Percentiles rank a stretch among this genome's conserved stretches.
Conservation (phyloP, 176 grass and related monocot genomes). For the Ensete glaucum region DNA sequence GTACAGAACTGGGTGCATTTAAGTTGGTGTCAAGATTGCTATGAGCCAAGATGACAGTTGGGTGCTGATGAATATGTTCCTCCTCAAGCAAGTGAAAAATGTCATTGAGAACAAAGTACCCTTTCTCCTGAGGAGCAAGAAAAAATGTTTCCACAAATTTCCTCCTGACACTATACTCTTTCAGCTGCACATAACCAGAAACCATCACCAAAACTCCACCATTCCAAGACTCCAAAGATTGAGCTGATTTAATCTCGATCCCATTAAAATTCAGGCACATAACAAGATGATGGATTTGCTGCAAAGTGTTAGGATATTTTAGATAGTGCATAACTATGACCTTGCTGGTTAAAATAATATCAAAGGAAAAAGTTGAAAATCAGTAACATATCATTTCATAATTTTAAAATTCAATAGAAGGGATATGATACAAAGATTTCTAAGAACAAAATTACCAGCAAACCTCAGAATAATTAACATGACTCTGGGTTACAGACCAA, state of each 20-base stretch:
- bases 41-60: slow-evolving; percentile 21
- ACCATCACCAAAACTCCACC: slow-evolving; percentile 51
- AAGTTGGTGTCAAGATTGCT: slow-evolving; percentile 24
- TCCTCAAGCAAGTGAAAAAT: slow-evolving; percentile 84
- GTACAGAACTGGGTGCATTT: slow-evolving; percentile 29
- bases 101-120: slow-evolving; percentile 77
- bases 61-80: slow-evolving; percentile 41
- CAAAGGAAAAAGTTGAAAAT: too few species aligned
- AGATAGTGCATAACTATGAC: background rate
- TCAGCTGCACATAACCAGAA: slow-evolving; percentile 66
- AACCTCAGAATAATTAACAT: too few species aligned
- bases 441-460: too few species aligned
- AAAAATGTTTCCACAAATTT: slow-evolving; percentile 76
- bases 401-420: too few species aligned
- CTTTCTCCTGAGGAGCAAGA: slow-evolving; percentile 72
- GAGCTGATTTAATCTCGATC: slow-evolving; percentile 79
- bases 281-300: slow-evolving; percentile 71
- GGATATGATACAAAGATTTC: too few species aligned
- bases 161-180: slow-evolving; percentile 44
- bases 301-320: slow-evolving; percentile 17
- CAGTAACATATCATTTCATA: too few species aligned
- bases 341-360: background rate
- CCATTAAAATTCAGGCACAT: slow-evolving; percentile 56
- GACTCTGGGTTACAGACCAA: too few species aligned
- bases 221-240: slow-evolving; percentile 58